Base-by-base conservation (phyloP, 1,284 basidiomycete genomes). In the Trametes sp. region DNA sequence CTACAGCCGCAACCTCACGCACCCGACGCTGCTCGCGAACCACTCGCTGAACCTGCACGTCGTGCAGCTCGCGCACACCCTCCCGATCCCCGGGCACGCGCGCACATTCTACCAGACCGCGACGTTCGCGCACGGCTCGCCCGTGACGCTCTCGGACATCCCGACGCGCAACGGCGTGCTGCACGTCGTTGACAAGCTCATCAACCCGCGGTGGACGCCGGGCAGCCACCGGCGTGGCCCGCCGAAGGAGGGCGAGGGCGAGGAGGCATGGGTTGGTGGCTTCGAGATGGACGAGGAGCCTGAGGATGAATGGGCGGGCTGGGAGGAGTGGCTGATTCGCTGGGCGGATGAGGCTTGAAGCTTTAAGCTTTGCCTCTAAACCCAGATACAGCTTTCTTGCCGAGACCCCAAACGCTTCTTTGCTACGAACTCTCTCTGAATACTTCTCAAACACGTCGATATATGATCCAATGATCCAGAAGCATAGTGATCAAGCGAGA, bases 111-210 rank as follows among this genome's bases (percentile, higher is more conserved):
- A 79, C 73, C 69, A 81, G 72, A 85, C 84, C 52, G 70, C 77
- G 69, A 71, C 89, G 63, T 80, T 76, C 64, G 87, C 87, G 56
- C 86, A 91, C 61, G 83, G 82, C 26, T 77, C 78, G 23, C 68
- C 70, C 2, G 83, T 85, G 35, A 69, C 73, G 21, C 67, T 81
- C 9, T 75, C 82, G 54, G 90, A 93, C 70, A 73, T 87, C 21
- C 81, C 84, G 0, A 80, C 82, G 8, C 73, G 84, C 36, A 92
- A 92, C 68, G 90, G 89, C 21, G 90, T 82, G 24, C 74, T 85
- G 24, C 89, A 92, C 72, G 75, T 85, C 28, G 67, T 91, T 35
- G 74, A 80, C 52, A 76, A 75, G 57, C 70, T 90, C 26, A 77
- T 90, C 42, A 80, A 84, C 70, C 88, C 41, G 13, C 74, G 63